These are phyloP conservation scores for Boechera retrofracta DNA, from an alignment of 345 rosid genomes.

Conservation along the genomic window DNA sequence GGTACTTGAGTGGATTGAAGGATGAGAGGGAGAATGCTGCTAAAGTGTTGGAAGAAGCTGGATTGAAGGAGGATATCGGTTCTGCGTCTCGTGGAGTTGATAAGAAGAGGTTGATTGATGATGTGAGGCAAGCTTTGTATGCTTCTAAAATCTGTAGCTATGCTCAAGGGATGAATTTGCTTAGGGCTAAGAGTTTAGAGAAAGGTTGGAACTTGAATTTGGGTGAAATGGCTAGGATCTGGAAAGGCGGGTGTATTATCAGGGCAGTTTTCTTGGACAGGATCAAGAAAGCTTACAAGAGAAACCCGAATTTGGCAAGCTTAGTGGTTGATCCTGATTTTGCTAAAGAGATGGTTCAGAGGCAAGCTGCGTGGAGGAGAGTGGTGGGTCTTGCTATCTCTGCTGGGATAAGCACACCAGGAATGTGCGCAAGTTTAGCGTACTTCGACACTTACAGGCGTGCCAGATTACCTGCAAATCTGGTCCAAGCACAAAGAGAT, in stretches of 20 bases:
- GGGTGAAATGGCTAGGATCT: slow-evolving; percentile 91
- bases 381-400: slow-evolving; percentile 83
- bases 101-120: slow-evolving; percentile 85
- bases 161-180: slow-evolving; percentile 95
- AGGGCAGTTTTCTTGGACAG: slow-evolving; percentile 94
- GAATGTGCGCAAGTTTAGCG: slow-evolving; percentile 93
- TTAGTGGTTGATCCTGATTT: slow-evolving; percentile 92
- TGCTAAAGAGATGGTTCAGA: slow-evolving; percentile 91
- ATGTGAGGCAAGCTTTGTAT: slow-evolving; percentile 88
- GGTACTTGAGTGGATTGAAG: slow-evolving; percentile 90
- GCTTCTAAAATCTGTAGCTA: slow-evolving; percentile 93
- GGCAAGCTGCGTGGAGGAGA: slow-evolving; percentile 97
- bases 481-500: slow-evolving; percentile 98
- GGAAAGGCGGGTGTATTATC: slow-evolving; percentile 98
- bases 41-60: slow-evolving; percentile 67
- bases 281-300: slow-evolving; percentile 90
- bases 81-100: slow-evolving; percentile 52
- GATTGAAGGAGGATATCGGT: slow-evolving; percentile 69
- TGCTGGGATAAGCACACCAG: slow-evolving; percentile 92
- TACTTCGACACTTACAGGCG: slow-evolving; percentile 95
- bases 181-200: slow-evolving; percentile 86
- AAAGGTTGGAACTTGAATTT: slow-evolving; percentile 84
- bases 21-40: slow-evolving; percentile 85
- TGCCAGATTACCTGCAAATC: slow-evolving; percentile 89
- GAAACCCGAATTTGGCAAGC: slow-evolving; percentile 79